Conservation (phyloP, 2,329 filamentous ascomycete species). For the Nannizziopsis barbatae region DNA sequence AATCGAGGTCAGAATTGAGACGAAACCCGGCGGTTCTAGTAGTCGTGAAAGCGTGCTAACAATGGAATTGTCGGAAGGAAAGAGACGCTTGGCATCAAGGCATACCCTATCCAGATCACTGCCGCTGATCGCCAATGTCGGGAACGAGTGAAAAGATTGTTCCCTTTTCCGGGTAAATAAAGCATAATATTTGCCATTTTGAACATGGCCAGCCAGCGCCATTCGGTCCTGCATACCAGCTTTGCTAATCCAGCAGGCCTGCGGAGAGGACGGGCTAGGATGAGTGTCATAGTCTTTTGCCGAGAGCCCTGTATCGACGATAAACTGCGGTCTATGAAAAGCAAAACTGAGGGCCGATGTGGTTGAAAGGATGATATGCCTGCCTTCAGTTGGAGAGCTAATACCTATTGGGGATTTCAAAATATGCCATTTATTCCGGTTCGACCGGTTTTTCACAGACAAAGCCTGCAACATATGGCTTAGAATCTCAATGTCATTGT, state of each 20-base stretch:
- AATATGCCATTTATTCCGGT: too few species aligned
- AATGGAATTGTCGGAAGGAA: conserved; percentile 27
- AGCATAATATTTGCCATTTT: conserved; percentile 41
- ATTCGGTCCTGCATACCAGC: conserved; percentile 40
- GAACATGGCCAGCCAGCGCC: conserved; percentile 41
- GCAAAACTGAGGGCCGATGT: conserved; percentile 42
- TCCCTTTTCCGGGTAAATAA: conserved; percentile 34
- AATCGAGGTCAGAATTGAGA: conserved; percentile 31
- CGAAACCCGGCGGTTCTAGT: conserved; percentile 35
- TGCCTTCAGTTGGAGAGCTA: conserved; percentile 15
- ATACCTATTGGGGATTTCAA: too few species aligned
- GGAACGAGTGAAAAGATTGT: conserved; percentile 25
- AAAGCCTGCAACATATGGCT: conserved; percentile 22
- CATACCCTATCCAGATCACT: conserved; percentile 37
- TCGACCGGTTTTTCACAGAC: too few species aligned
- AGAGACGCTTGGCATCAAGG: conserved; percentile 34
- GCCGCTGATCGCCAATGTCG: conserved; percentile 34
- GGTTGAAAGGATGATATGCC: conserved; percentile 42
- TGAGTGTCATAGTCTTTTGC: too few species aligned
- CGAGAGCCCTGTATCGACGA: too few species aligned
- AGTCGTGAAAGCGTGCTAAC: conserved; percentile 33
- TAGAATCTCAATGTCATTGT: conserved; percentile 30
- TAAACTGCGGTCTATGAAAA: neutral
- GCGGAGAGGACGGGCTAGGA: neutral
- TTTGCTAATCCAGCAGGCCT: conserved; percentile 35